These are phyloP conservation scores for Cytospora schulzeri DNA, from an alignment of 2,329 filamentous ascomycete species.

Conservation along the genomic window DNA sequence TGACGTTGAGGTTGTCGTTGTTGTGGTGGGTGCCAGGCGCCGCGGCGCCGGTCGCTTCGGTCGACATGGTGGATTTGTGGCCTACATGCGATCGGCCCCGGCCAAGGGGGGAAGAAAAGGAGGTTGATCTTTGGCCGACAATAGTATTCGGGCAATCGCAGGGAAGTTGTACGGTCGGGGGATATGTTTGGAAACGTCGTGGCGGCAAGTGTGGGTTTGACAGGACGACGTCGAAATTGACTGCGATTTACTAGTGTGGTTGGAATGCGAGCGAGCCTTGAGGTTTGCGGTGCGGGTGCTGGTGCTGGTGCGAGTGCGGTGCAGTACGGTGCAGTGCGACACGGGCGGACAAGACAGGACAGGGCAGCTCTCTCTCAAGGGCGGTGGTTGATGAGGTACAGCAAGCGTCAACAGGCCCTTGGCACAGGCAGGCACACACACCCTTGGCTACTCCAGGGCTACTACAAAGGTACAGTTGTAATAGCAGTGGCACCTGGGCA, in stretches of 20 bases:
- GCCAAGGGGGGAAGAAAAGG: conserved; percentile 21
- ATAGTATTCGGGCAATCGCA: conserved; percentile 16
- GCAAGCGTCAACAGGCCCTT: not conserved
- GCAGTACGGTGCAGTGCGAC: not conserved
- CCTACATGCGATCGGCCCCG: conserved; percentile 47
- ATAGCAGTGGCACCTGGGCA: too few relatives aligned
- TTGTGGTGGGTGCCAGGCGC: conserved; percentile 42
- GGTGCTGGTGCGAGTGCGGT: not conserved
- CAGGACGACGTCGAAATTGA: conserved; percentile 14
- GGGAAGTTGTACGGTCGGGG: not conserved
- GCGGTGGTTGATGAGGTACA: conserved; percentile 1
- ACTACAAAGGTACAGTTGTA: too few relatives aligned
- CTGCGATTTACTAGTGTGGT: conserved; percentile 9
- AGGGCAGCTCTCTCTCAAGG: conserved; percentile 2
- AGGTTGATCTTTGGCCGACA: conserved; percentile 14
- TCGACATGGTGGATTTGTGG: conserved; percentile 52
- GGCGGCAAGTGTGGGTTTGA: conserved; percentile 10
- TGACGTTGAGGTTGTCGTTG: conserved; percentile 33
- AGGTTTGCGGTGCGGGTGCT: conserved; percentile 8
- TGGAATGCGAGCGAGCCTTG: conserved; percentile 5
- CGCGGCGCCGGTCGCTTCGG: conserved; percentile 54
- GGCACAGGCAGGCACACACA: conserved; percentile 6
- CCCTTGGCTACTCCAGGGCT: too few relatives aligned
- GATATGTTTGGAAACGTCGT: not conserved
- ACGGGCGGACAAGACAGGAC: conserved; percentile 1